These are phyloP conservation scores for Carallia pectinifolia DNA, from an alignment of 345 rosid genomes.

Conservation along the genomic window DNA sequence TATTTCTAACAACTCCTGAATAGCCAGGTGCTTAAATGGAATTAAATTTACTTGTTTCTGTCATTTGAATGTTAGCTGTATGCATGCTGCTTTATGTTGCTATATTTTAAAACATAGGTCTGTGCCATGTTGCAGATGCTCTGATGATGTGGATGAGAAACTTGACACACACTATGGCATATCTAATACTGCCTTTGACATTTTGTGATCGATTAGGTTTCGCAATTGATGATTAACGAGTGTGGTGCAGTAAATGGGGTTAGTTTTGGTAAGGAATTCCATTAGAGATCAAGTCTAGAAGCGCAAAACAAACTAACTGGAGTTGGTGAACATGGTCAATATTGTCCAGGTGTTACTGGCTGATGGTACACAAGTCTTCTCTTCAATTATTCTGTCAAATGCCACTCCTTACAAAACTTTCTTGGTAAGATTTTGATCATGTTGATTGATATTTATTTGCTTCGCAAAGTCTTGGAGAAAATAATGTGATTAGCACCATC, in stretches of 20 bases:
- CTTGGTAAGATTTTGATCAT: slow-evolving; percentile 44
- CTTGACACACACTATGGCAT: background rate
- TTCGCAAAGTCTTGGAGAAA: background rate
- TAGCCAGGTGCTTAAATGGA: background rate
- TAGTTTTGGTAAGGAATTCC: slow-evolving; percentile 7
- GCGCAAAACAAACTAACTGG: slow-evolving; percentile 23
- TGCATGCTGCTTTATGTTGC: background rate
- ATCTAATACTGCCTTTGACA: background rate
- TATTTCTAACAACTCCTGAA: background rate
- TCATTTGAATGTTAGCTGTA: too few species aligned
- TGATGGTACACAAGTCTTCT: slow-evolving; percentile 63
- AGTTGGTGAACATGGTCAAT: slow-evolving; percentile 7
- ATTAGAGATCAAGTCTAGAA: slow-evolving; percentile 17
- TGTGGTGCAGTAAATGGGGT: slow-evolving; percentile 27
- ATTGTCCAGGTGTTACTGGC: slow-evolving; percentile 62
- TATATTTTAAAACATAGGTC: background rate
- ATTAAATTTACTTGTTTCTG: background rate
- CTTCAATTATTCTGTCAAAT: slow-evolving; percentile 74
- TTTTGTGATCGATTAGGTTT: slow-evolving; percentile 17
- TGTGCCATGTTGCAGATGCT: background rate
- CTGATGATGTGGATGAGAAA: background rate
- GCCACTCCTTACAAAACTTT: slow-evolving; percentile 87
- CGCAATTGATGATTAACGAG: slow-evolving; percentile 13
- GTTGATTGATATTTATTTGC: background rate
- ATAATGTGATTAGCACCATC: background rate